Percentiles rank a stretch among this genome's conserved stretches.
These are phyloP conservation scores for Leishmania amazonensis DNA, from an alignment of 208 protist species.

Conservation along the genomic window DNA sequence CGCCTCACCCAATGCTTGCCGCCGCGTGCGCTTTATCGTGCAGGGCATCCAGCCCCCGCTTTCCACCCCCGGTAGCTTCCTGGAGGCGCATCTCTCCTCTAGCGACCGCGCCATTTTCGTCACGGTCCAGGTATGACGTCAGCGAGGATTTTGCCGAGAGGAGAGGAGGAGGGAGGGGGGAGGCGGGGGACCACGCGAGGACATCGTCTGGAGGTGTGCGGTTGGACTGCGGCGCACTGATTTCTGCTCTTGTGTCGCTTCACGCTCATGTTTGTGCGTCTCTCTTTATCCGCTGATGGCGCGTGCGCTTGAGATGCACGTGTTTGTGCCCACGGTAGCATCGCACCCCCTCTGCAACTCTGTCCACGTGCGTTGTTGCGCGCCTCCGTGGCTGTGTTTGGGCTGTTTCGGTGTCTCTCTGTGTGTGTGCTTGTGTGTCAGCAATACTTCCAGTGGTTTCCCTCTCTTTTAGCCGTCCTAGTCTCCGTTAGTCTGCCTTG, in stretches of 20 bases:
- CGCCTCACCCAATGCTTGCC: not conserved
- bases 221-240: not conserved
- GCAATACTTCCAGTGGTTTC: not conserved
- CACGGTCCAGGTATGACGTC: constrained; percentile 33
- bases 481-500: not conserved
- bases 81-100: constrained; percentile 58
- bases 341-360: not conserved
- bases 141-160: not conserved
- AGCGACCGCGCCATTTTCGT: constrained; percentile 69
- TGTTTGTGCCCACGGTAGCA: not conserved
- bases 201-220: not conserved
- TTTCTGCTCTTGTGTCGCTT: not conserved
- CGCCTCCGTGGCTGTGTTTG: not conserved
- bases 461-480: not conserved
- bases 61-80: constrained; percentile 50
- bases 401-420: not conserved
- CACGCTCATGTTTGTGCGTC: not conserved
- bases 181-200: not conserved
- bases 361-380: not conserved
- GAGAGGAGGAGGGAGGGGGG: not conserved
- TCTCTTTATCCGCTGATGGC: constrained; percentile 13
- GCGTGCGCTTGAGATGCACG: not conserved
- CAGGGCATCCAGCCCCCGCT: constrained; percentile 64
- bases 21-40: constrained; percentile 54
- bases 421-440: not conserved